phyloP scores from a whole-genome alignment of 495 filamentous ascomycete species.

The Neurospora sp. region DNA sequence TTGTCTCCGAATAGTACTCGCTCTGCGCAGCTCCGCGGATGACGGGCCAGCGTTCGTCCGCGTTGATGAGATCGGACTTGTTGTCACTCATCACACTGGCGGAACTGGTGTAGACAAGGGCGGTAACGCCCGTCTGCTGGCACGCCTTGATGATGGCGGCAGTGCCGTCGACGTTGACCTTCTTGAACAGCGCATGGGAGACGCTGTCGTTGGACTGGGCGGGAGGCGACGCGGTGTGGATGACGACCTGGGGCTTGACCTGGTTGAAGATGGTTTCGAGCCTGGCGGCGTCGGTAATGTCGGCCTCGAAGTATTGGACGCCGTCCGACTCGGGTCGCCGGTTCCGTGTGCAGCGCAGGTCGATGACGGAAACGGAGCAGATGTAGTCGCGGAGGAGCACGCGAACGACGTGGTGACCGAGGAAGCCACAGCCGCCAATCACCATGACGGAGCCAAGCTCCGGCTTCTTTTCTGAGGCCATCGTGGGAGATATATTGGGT shows the following conservation, averaged over 20 bases:
- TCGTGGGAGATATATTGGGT: slow-evolving; percentile 7
- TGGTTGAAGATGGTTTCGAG: slow-evolving; percentile 57
- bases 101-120: slow-evolving; percentile 89
- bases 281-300: slow-evolving; percentile 66
- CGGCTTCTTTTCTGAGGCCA: slow-evolving; percentile 29
- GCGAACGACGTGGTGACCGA: slow-evolving; percentile 59
- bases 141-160: slow-evolving; percentile 67
- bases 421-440: slow-evolving; percentile 61
- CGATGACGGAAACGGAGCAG: slow-evolving; percentile 67
- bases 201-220: slow-evolving; percentile 36
- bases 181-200: slow-evolving; percentile 54
- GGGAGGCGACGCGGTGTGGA: slow-evolving; percentile 84
- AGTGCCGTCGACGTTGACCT: slow-evolving; percentile 92
- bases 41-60: slow-evolving; percentile 78
- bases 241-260: slow-evolving; percentile 75
- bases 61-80: slow-evolving; percentile 71
- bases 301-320: slow-evolving; percentile 71
- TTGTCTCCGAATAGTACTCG: slow-evolving; percentile 89
- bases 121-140: slow-evolving; percentile 68
- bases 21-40: slow-evolving; percentile 58
- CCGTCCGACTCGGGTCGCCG: slow-evolving; percentile 54
- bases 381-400: slow-evolving; percentile 45
- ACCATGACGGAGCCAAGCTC: slow-evolving; percentile 50
- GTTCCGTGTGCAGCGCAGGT: slow-evolving; percentile 69
- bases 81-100: slow-evolving; percentile 82